phyloP scores from a whole-genome alignment of 257 asterid species.

The Penstemon eatonii region DNA sequence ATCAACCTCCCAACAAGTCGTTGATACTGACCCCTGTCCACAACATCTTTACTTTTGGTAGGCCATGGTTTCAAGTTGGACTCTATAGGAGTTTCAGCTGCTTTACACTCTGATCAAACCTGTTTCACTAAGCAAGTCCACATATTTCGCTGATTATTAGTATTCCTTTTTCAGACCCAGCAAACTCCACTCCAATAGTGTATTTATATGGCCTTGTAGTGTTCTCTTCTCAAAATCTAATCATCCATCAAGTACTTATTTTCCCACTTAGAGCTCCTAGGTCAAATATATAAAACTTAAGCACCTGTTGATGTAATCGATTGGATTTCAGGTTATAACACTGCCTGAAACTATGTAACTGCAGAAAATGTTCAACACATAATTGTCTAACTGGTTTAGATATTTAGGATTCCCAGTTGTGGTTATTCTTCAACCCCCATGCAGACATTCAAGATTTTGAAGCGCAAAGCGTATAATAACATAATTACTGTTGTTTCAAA shows the following conservation, averaged over 20 bases:
- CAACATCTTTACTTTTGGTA: not conserved
- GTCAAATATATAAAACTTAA: constrained; percentile 7
- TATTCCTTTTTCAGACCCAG: too few species aligned
- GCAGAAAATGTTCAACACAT: not conserved
- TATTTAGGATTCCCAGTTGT: not conserved
- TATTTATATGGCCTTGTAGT: not conserved
- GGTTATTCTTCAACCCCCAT: not conserved
- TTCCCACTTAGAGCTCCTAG: not conserved
- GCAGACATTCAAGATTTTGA: not conserved
- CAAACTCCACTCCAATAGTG: too few species aligned
- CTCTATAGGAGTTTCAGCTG: not conserved
- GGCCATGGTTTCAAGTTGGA: not conserved
- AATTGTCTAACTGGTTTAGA: constrained; percentile 1
- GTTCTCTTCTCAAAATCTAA: not conserved
- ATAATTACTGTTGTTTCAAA: not conserved
- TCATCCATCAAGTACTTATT: too few species aligned
- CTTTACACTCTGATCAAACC: not conserved
- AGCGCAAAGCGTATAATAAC: not conserved
- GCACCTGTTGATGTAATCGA: not conserved
- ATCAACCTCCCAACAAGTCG: not conserved
- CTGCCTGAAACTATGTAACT: not conserved
- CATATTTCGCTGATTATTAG: too few species aligned
- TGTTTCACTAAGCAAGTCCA: constrained; percentile 1
- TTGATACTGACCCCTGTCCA: not conserved
- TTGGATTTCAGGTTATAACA: constrained; percentile 1